Base-by-base conservation (phyloP, 2,329 filamentous ascomycete species). In the Penicillium sp. region DNA sequence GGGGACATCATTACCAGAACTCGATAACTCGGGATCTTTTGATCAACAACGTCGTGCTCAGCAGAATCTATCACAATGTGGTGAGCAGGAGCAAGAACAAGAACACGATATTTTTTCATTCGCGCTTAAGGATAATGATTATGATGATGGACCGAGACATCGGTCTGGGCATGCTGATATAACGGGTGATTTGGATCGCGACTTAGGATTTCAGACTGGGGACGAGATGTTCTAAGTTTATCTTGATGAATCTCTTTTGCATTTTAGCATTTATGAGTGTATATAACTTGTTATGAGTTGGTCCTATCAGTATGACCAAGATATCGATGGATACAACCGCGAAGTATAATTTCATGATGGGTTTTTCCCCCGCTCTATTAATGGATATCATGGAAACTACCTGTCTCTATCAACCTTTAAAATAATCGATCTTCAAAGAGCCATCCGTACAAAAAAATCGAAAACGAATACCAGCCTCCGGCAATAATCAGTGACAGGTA, bases 151-250 rank as follows among this genome's bases (percentile, higher is more conserved):
- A 4, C 23, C 21, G n/a, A 37, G 53, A 2, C 53, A 61, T 45
- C 55, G 55, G 39, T 61, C 62, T 26, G 51, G 55, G 14, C 53
- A 63, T 39, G 50, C 53, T 5, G 62, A 64, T 48, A 75, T 75
- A 3, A 75, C 73, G 0, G 73, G 73, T 3, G 73, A 75, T 64
- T 54, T 75, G 47, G 73, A 75, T 64, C 61, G 60, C n/a, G 73
- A 75, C 63, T 57, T 75, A 29, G 73, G 73, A 1, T 67, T 75
- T 3, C 58, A 67, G 35, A 69, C 65, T 56, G 69, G 60, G 3
- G 67, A 72, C 61, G 71, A 72, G 3, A 63, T 68, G 43, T 72
- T 69, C 53, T 72, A 60, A 23, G 50, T 13, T 5, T 42, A 4
- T 23, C 19, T 39, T 19, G 16, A 4, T 14, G 9, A 39, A 4